A percentile compares a stretch with the other conserved stretches of the same genome.
phyloP scores from a whole-genome alignment of 352 stramenopile species.

The Phytophthora kernoviae region DNA sequence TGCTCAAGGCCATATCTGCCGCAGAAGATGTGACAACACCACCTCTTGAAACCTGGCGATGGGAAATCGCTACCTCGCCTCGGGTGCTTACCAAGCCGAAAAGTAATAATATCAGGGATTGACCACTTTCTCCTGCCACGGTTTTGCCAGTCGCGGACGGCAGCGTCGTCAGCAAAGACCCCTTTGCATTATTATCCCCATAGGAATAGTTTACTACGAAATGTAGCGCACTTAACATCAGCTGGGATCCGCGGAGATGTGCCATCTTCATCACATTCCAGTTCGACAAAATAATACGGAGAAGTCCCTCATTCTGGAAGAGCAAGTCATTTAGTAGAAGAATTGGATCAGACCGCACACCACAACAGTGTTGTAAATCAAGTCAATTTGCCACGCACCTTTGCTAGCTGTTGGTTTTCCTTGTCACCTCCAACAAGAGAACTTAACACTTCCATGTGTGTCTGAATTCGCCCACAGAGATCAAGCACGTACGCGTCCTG shows the following conservation, averaged over 20 bases:
- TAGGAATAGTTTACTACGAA: slow-evolving; percentile 58
- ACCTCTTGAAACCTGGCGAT: slow-evolving; percentile 4
- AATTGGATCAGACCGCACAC: not conserved
- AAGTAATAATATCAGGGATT: slow-evolving; percentile 26
- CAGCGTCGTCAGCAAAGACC: slow-evolving; percentile 30
- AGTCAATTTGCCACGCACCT: slow-evolving; percentile 25
- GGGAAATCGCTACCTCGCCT: slow-evolving; percentile 15
- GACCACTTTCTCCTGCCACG: slow-evolving; percentile 9
- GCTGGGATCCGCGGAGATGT: slow-evolving; percentile 38
- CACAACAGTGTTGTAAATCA: no score
- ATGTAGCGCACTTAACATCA: slow-evolving; percentile 49
- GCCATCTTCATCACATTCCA: slow-evolving; percentile 63
- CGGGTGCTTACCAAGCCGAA: slow-evolving; percentile 26
- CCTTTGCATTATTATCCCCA: slow-evolving; percentile 46
- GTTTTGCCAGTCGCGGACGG: slow-evolving; percentile 8
- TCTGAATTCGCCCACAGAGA: slow-evolving; percentile 42
- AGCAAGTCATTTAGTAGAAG: slow-evolving; percentile 2
- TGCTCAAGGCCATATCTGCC: slow-evolving; percentile 31
- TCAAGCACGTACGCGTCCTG: slow-evolving; percentile 42
- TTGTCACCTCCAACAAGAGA: slow-evolving; percentile 42
- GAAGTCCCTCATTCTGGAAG: slow-evolving; percentile 42
- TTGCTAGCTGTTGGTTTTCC: slow-evolving; percentile 41
- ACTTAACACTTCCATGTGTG: slow-evolving; percentile 59
- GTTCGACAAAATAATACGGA: slow-evolving; percentile 46
- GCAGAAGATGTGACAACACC: slow-evolving; percentile 3